phyloP scores from a whole-genome alignment of 2,329 filamentous ascomycete species.

The Pezizomycotina sp. region DNA sequence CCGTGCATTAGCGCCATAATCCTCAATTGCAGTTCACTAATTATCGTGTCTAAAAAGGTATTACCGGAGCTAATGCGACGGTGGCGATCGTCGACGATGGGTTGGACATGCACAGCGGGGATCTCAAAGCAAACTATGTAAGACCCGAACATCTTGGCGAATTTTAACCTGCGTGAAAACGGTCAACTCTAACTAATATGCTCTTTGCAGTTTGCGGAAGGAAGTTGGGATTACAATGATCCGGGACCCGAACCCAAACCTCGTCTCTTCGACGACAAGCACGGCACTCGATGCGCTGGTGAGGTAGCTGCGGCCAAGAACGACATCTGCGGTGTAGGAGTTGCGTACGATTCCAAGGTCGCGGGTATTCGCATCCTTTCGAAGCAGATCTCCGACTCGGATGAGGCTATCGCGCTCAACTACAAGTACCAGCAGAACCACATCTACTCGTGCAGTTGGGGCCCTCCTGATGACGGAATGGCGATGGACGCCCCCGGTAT shows the following conservation, averaged over 20 bases:
- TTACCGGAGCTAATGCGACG: conserved; percentile 75
- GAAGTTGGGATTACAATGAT: conserved; percentile 95
- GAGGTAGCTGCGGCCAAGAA: conserved; percentile 88
- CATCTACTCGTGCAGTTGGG: conserved; percentile 98
- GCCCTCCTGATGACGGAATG: conserved; percentile 77
- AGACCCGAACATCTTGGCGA: conserved; percentile 2
- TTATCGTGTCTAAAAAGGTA: conserved; percentile 26
- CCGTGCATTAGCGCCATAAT: not conserved
- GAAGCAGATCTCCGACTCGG: conserved; percentile 74
- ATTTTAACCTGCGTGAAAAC: not conserved
- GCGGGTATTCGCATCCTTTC: conserved; percentile 80
- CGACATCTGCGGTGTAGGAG: conserved; percentile 83
- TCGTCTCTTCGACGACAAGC: conserved; percentile 64
- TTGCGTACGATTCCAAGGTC: conserved; percentile 82
- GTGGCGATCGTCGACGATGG: conserved; percentile 95
- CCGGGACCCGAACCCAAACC: conserved; percentile 61
- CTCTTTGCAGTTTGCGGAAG: conserved; percentile 55
- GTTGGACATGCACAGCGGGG: conserved; percentile 84
- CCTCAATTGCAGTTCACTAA: not conserved
- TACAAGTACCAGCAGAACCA: conserved; percentile 82
- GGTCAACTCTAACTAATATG: conserved; percentile 4
- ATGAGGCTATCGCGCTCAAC: conserved; percentile 84
- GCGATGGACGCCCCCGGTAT: conserved; percentile 90
- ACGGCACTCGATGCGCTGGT: conserved; percentile 87
- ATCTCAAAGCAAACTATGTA: conserved; percentile 66